These are phyloP conservation scores for Akanthomyces dipterigenus DNA, from an alignment of 2,329 filamentous ascomycete genomes.

Conservation along the genomic window DNA sequence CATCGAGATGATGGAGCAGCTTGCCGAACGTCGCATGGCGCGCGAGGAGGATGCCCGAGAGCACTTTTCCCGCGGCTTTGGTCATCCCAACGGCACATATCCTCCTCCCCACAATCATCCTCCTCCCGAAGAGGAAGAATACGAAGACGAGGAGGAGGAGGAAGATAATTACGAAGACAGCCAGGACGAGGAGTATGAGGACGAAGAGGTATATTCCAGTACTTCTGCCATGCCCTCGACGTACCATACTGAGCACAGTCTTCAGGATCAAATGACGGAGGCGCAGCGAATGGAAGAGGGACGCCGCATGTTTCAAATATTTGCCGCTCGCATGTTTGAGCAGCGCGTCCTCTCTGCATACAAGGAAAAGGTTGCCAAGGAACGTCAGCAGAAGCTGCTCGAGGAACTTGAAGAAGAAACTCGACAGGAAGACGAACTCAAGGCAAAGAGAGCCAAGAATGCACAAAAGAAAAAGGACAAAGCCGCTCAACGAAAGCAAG, in stretches of 20 bases:
- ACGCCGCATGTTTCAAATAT: constrained; percentile 98
- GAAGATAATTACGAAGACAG: constrained; percentile 51
- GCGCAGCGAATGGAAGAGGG: constrained; percentile 99
- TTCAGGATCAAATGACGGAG: constrained; percentile 90
- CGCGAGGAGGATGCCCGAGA: constrained; percentile 79
- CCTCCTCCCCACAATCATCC: constrained; percentile 62
- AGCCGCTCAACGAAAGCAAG: constrained; percentile 80
- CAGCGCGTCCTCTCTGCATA: constrained; percentile 96
- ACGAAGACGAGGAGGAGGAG: constrained; percentile 57
- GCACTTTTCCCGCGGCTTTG: constrained; percentile 53
- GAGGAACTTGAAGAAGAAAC: constrained; percentile 87
- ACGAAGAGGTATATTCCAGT: constrained; percentile 64
- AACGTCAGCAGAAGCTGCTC: constrained; percentile 83
- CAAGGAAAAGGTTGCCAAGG: constrained; percentile 89
- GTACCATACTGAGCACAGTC: constrained; percentile 39
- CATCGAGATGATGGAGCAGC: constrained; percentile 99
- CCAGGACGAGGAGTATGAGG: constrained; percentile 57
- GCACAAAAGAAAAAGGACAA: constrained; percentile 95
- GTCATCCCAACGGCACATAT: constrained; percentile 55
- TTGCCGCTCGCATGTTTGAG: constrained; percentile 98
- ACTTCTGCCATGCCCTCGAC: constrained; percentile 32
- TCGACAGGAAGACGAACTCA: constrained; percentile 66
- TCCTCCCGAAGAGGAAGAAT: constrained; percentile 68
- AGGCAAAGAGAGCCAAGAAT: constrained; percentile 89
- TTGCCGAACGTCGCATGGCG: constrained; percentile 94